Base-by-base conservation (phyloP, 495 filamentous ascomycete species). In the Cladorrhinum samala region DNA sequence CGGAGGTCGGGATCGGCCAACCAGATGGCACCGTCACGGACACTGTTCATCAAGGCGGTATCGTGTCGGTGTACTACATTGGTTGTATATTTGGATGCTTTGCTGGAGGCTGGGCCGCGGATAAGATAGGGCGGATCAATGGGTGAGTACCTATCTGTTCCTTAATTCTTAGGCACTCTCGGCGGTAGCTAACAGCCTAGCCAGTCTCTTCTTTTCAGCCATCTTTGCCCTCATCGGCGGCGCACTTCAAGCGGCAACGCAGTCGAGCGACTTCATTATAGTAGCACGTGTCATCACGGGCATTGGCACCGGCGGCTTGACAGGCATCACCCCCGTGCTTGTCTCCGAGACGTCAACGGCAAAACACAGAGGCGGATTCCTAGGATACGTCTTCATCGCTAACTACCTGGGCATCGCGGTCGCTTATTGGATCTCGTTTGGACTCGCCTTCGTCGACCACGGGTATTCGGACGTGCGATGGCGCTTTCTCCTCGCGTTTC, bases 351-450 rank as follows among this genome's bases (percentile, higher is more conserved):
- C 68, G 11, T 73, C 74, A 14, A 71, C 68, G 9, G 72, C 76
- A 16, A 60, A 68, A 27, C 73, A 76, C 49, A 70, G 76, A 17
- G 75, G 75, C 25, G 69, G 68, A 18, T 75, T 68, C 52, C 63
- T 80, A 18, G 77, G 73, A 24, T 73, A 76, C 47, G 74, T 76
- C 43, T 80, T 82, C 64, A 79, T 80, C 53, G 75, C 75, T 6
- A 78, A 77, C 55, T 77, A 80, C 56, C 67, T 83, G 9, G 81
- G 81, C 47, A 81, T 86, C 25, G 74, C 76, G 2, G 64, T 84
- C 24, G 80, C 81, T 7, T 84, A 84, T 64, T 85, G 81, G 82
- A 68, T 83, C 52, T 77, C 77, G 17, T 84, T 82, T 54, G 77
- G 79, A 38, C 57, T 83, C 40, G 70, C 78, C 11, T 78, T 76